Evolutionary conservation across 441 rosid genomes (phyloP).

Genomic region (Eruca vesicaria): DNA sequence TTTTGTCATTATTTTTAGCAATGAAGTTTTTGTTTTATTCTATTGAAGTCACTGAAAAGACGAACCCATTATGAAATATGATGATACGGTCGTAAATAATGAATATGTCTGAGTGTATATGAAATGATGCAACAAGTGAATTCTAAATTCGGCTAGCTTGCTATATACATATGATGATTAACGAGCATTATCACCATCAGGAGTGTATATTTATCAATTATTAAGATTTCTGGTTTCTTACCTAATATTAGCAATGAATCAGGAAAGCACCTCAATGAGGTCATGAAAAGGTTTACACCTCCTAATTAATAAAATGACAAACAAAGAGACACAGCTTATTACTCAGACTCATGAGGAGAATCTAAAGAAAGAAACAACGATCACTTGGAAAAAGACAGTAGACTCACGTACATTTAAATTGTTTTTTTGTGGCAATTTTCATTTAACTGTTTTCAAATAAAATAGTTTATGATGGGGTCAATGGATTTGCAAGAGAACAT

Average conservation of each 20-base stretch:
- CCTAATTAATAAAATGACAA: background rate
- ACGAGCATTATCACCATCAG: conserved; percentile 7
- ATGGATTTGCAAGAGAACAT: conserved; percentile 25
- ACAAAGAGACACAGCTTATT: conserved; percentile 5
- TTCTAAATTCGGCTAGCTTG: conserved; percentile 2
- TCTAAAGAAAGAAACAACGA: conserved; percentile 34
- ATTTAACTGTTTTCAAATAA: background rate
- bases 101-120: conserved; percentile 26
- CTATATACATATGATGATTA: conserved; percentile 15
- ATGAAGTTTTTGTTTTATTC: conserved; percentile 21
- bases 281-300: conserved; percentile 16
- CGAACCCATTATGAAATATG: conserved; percentile 46
- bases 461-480: conserved; percentile 14
- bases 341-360: conserved; percentile 27
- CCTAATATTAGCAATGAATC: conserved; percentile 28
- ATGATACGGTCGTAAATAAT: conserved; percentile 42
- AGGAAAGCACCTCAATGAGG: conserved; percentile 23
- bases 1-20: conserved; percentile 34
- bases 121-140: conserved; percentile 19
- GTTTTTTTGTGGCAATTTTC: background rate
- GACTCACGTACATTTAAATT: background rate
- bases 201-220: background rate
- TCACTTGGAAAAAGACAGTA: conserved; percentile 24
- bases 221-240: background rate
- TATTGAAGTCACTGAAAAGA: conserved; percentile 33